phyloP scores from a whole-genome alignment of 495 filamentous ascomycete genomes.

The Immersiella caudata region DNA sequence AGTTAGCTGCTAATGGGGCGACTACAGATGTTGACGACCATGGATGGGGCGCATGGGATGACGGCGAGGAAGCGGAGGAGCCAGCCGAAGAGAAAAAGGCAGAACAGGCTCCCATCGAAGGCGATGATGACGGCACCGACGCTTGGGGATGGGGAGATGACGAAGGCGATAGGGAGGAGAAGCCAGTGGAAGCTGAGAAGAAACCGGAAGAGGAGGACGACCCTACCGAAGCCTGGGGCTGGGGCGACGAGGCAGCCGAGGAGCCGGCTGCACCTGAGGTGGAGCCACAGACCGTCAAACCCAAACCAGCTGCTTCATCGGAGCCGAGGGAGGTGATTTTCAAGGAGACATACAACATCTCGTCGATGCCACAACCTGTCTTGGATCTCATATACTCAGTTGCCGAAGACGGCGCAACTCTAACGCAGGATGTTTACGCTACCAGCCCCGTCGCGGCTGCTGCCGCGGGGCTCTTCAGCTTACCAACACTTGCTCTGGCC shows the following conservation, averaged over 20 bases:
- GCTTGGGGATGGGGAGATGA: slow-evolving; percentile 66
- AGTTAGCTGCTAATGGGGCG: slow-evolving; percentile 57
- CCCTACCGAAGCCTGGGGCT: slow-evolving; percentile 68
- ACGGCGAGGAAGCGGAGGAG: slow-evolving; percentile 48
- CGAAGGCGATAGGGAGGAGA: slow-evolving; percentile 37
- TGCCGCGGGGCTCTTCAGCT: slow-evolving; percentile 70
- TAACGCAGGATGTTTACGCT: slow-evolving; percentile 50
- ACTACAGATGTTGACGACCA: slow-evolving; percentile 51
- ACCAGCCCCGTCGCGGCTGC: slow-evolving; percentile 65
- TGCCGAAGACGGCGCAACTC: slow-evolving; percentile 67
- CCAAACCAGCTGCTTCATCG: slow-evolving; percentile 19
- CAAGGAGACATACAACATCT: slow-evolving; percentile 84
- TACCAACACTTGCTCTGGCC: slow-evolving; percentile 83
- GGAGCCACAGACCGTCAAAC: slow-evolving; percentile 21
- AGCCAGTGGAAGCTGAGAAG: slow-evolving; percentile 22
- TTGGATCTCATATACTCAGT: slow-evolving; percentile 70
- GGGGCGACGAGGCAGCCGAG: slow-evolving; percentile 54
- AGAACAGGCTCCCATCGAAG: slow-evolving; percentile 21
- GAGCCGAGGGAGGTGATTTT: slow-evolving; percentile 64
- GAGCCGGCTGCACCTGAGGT: slow-evolving; percentile 6
- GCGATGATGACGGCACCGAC: slow-evolving; percentile 54
- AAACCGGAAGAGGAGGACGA: slow-evolving; percentile 51
- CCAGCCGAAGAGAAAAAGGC: slow-evolving; percentile 14
- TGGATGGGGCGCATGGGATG: slow-evolving; percentile 82
- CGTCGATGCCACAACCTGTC: slow-evolving; percentile 77